Evolutionary conservation across 169 alveolate genomes (phyloP).

Genomic region (Haemoproteus tartakovskyi): DNA sequence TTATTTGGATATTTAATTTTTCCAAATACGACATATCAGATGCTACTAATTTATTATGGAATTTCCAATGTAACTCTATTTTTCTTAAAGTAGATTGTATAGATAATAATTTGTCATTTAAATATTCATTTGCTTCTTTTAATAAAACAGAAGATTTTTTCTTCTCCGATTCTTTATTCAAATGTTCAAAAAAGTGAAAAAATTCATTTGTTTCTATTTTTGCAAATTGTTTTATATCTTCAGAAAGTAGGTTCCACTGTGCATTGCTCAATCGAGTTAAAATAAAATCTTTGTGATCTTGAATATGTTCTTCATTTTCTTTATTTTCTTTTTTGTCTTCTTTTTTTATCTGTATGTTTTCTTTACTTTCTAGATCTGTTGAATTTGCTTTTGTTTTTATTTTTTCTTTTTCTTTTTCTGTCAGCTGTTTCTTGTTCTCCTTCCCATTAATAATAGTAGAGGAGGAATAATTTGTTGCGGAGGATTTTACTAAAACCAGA

Average conservation of each 20-base stretch:
- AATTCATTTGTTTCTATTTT: conserved; percentile 20
- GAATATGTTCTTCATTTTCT: not conserved
- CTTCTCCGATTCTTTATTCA: not conserved
- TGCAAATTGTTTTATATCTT: conserved; percentile 60
- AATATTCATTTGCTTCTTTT: conserved; percentile 2
- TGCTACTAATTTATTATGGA: conserved; percentile 20
- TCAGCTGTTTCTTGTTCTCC: not conserved
- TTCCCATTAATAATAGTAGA: too few relatives aligned
- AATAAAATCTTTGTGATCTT: conserved; percentile 22
- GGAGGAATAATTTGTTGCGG: too few relatives aligned
- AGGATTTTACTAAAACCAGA: conserved; percentile 22
- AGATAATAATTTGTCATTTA: conserved; percentile 12
- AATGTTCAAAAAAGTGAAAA: conserved; percentile 30
- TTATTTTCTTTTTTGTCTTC: too few relatives aligned
- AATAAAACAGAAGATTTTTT: conserved; percentile 3
- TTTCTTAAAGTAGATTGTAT: conserved; percentile 26
- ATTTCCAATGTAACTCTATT: conserved; percentile 60
- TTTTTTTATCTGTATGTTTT: not conserved
- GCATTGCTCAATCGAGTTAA: conserved; percentile 60
- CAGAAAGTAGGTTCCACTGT: conserved; percentile 48
- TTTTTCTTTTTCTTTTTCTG: not conserved
- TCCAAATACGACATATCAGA: conserved; percentile 24
- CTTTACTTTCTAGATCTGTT: conserved; percentile 11
- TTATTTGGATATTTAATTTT: conserved; percentile 47
- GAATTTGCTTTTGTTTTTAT: conserved; percentile 25